phyloP scores from a whole-genome alignment of 2,329 filamentous ascomycete species.

The Penicillium sp. region DNA sequence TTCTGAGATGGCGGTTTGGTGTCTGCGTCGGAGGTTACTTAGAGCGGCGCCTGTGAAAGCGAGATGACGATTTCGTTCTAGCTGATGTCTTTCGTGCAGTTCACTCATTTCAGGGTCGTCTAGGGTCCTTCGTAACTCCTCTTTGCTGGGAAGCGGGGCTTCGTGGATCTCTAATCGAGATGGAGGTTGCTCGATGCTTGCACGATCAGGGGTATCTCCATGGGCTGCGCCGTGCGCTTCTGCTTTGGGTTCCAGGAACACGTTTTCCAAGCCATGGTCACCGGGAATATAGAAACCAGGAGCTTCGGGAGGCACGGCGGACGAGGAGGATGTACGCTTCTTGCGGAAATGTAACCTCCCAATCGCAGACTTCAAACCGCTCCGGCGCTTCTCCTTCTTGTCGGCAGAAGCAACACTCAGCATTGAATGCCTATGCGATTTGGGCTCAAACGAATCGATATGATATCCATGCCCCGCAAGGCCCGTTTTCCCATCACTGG shows the following conservation, averaged over 20 bases:
- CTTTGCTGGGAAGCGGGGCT: conserved; percentile 36
- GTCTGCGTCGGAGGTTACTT: conserved; percentile 28
- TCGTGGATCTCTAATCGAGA: conserved; percentile 35
- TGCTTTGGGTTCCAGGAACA: conserved; percentile 29
- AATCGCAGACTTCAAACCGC: conserved; percentile 35
- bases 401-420: conserved; percentile 29
- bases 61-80: conserved; percentile 33
- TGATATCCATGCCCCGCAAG: conserved; percentile 16
- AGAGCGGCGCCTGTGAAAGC: conserved; percentile 35
- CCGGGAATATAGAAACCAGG: conserved; percentile 28
- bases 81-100: conserved; percentile 31
- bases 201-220: background rate
- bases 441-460: conserved; percentile 14
- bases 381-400: conserved; percentile 31
- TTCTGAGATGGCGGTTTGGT: conserved; percentile 31
- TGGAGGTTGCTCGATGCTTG: conserved; percentile 17
- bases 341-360: conserved; percentile 38
- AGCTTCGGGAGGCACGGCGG: conserved; percentile 28
- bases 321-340: conserved; percentile 32
- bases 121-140: conserved; percentile 34
- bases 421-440: conserved; percentile 26
- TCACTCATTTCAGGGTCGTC: conserved; percentile 31
- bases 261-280: conserved; percentile 33
- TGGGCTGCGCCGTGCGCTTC: conserved; percentile 5
- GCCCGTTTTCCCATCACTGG: conserved; percentile 31